Conservation (phyloP, 140 eudicot genomes). For the Erigeron philadelphicus region DNA sequence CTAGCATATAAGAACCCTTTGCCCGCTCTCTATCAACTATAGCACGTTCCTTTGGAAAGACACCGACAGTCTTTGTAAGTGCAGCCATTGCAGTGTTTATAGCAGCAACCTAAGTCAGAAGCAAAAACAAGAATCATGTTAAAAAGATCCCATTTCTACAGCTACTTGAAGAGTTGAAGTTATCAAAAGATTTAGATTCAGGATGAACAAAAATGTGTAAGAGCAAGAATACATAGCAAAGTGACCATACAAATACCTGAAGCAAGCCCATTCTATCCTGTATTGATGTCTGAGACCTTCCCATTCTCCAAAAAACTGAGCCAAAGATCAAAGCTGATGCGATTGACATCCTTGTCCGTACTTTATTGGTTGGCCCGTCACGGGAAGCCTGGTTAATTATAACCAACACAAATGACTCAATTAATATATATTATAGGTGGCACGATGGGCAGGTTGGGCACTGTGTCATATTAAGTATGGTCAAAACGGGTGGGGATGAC, state of each 20-base stretch:
- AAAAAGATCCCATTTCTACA: conserved; percentile 3
- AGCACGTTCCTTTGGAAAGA: conserved; percentile 96
- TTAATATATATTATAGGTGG: not conserved
- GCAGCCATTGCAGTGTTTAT: conserved; percentile 99
- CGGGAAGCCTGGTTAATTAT: conserved; percentile 78
- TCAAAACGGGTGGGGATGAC: not conserved
- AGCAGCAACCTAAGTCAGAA: conserved; percentile 72
- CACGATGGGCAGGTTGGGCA: not conserved
- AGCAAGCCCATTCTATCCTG: conserved; percentile 98
- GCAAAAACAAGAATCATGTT: not conserved
- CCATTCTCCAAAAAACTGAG: conserved; percentile 98
- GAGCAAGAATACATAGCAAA: not conserved
- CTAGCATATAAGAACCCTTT: conserved; percentile 79
- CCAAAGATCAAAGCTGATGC: conserved; percentile 98
- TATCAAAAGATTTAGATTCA: conserved; percentile 2
- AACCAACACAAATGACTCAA: not conserved
- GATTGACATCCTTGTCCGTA: conserved; percentile 89
- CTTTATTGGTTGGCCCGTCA: conserved; percentile 93
- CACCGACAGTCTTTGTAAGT: conserved; percentile 90
- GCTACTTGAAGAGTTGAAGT: not conserved
- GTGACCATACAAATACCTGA: conserved; percentile 47
- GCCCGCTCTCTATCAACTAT: conserved; percentile 97
- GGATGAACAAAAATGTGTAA: not conserved
- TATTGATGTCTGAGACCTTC: conserved; percentile 89
- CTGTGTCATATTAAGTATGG: not conserved